These are phyloP conservation scores for Forsythia viridissima DNA, from an alignment of 257 asterid genomes.

Conservation along the genomic window DNA sequence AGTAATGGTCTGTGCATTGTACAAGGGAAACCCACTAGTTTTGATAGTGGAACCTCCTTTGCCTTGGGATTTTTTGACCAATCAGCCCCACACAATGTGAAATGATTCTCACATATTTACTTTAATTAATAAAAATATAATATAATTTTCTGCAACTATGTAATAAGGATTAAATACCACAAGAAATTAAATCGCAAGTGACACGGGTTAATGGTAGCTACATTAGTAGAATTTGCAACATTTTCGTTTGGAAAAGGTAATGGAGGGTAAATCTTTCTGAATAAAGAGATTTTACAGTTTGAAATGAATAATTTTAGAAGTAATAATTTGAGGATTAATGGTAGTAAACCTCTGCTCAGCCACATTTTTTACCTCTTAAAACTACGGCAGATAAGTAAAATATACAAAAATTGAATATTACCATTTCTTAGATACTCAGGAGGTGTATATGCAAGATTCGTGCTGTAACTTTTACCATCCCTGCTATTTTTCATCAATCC, in stretches of 20 bases:
- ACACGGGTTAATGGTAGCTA: background rate
- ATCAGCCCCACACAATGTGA: background rate
- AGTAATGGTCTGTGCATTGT: background rate
- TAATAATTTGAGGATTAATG: background rate
- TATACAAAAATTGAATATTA: constrained; percentile 23
- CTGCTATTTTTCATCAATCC: constrained; percentile 98
- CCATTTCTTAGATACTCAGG: constrained; percentile 97
- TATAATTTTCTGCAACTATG: background rate
- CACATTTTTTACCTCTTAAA: background rate
- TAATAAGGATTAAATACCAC: background rate
- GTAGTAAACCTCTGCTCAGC: background rate
- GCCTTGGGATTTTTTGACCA: background rate
- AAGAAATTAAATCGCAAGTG: background rate
- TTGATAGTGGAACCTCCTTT: background rate
- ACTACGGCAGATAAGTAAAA: background rate
- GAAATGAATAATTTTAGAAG: background rate
- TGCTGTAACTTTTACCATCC: constrained; percentile 98
- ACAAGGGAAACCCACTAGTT: background rate
- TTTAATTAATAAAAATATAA: background rate
- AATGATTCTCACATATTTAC: background rate
- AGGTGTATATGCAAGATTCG: constrained; percentile 98
- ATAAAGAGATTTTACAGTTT: background rate
- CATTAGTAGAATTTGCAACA: too few species aligned
- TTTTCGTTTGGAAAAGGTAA: background rate
- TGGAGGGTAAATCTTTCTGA: background rate